phyloP scores from a whole-genome alignment of 306 rosid genomes.

The Elaeagnus macrophylla region DNA sequence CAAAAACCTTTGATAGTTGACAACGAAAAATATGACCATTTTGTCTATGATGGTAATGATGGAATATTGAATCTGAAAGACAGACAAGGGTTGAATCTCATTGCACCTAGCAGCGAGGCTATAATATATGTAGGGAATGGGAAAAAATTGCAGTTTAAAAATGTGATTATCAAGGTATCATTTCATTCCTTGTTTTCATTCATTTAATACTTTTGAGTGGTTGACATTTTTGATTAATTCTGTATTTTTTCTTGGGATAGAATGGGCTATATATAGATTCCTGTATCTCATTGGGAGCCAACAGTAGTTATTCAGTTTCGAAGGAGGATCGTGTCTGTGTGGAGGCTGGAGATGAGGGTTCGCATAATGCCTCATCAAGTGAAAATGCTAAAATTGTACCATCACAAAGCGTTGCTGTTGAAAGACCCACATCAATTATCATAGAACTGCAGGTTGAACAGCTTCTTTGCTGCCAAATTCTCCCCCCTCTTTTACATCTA shows the following conservation, averaged over 20 bases:
- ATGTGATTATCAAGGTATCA: slow-evolving; percentile 70
- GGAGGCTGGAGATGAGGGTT: slow-evolving; percentile 38
- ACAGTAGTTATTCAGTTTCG: slow-evolving; percentile 75
- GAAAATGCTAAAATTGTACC: slow-evolving; percentile 32
- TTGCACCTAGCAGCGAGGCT: slow-evolving; percentile 54
- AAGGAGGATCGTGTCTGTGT: slow-evolving; percentile 58
- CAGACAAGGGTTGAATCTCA: slow-evolving; percentile 45
- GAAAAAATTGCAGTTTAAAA: slow-evolving; percentile 84
- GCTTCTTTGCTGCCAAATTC: slow-evolving; percentile 3
- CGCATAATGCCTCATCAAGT: slow-evolving; percentile 22
- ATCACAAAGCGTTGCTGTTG: slow-evolving; percentile 26
- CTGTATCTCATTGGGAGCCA: slow-evolving; percentile 75
- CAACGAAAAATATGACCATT: slow-evolving; percentile 58
- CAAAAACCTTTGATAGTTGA: slow-evolving; percentile 71
- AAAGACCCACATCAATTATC: slow-evolving; percentile 41
- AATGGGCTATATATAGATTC: slow-evolving; percentile 75
- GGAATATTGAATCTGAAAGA: slow-evolving; percentile 63
- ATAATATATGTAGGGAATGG: slow-evolving; percentile 77
- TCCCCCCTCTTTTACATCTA: not conserved
- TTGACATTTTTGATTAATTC: slow-evolving; percentile 1
- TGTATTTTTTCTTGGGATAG: slow-evolving; percentile 33
- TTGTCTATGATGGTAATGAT: slow-evolving; percentile 84
- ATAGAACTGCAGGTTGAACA: slow-evolving; percentile 72
- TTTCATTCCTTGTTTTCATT: not conserved
- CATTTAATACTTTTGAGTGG: slow-evolving; percentile 3